These are phyloP conservation scores for Venturiaceae sp. DNA, from an alignment of 2,329 filamentous ascomycete species.

Conservation along the genomic window DNA sequence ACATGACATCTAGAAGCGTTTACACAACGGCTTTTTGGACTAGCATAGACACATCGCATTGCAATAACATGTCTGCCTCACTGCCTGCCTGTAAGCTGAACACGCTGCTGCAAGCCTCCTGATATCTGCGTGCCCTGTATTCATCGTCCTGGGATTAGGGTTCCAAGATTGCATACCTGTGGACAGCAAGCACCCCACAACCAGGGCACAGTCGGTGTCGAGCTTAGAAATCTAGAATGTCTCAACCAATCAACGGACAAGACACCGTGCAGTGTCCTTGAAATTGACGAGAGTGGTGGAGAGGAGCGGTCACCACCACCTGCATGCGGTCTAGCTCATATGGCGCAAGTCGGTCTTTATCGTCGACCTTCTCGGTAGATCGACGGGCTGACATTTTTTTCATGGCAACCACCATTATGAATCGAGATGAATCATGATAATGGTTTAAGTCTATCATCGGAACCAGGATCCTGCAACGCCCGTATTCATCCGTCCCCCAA, in stretches of 20 bases:
- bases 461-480: too few species aligned
- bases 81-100: not conserved
- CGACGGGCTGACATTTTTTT: too few species aligned
- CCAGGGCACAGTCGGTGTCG: too few species aligned
- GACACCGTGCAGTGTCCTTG: not conserved
- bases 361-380: not conserved
- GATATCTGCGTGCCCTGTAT: not conserved
- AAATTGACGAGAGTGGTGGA: not conserved
- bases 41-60: not conserved
- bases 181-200: not conserved
- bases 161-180: not conserved
- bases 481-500: not conserved
- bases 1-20: not conserved
- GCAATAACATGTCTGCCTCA: too few species aligned
- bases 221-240: not conserved
- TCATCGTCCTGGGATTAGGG: not conserved
- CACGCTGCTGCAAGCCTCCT: too few species aligned
- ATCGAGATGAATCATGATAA: too few species aligned
- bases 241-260: not conserved
- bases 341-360: not conserved
- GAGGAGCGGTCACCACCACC: not conserved
- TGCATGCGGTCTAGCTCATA: not conserved
- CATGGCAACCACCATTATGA: too few species aligned
- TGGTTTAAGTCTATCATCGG: too few species aligned
- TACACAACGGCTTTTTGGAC: not conserved